These are phyloP conservation scores for Macrophomina pseudophaseolina DNA, from an alignment of 2,329 filamentous ascomycete species.

Conservation along the genomic window DNA sequence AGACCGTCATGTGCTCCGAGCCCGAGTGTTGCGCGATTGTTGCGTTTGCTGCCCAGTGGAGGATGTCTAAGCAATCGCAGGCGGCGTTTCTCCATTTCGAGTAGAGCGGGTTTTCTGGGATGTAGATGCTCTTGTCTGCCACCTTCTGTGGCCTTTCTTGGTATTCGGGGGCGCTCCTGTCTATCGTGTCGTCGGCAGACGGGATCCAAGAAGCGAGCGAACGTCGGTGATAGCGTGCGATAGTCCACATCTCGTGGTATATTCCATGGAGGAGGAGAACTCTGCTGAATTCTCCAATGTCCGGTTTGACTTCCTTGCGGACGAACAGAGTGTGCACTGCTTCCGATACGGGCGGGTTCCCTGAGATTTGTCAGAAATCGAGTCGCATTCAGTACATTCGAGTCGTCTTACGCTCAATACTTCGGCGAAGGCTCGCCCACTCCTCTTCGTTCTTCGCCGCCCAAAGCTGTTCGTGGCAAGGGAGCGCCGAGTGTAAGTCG, in stretches of 20 bases:
- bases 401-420: neutral
- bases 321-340: slow-evolving; percentile 55
- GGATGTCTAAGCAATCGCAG: slow-evolving; percentile 58
- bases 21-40: slow-evolving; percentile 56
- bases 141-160: slow-evolving; percentile 44
- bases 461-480: slow-evolving; percentile 35
- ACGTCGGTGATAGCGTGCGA: slow-evolving; percentile 51
- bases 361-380: neutral
- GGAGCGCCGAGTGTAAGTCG: slow-evolving; percentile 14
- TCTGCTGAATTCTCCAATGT: slow-evolving; percentile 56
- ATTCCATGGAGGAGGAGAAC: slow-evolving; percentile 57
- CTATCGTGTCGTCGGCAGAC: slow-evolving; percentile 28
- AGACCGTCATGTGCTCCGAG: slow-evolving; percentile 59
- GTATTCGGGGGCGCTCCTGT: slow-evolving; percentile 13
- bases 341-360: slow-evolving; percentile 43
- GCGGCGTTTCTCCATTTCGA: slow-evolving; percentile 56
- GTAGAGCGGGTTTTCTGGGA: slow-evolving; percentile 54
- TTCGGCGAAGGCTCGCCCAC: slow-evolving; percentile 30
- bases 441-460: slow-evolving; percentile 31
- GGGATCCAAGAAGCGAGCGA: slow-evolving; percentile 49
- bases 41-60: slow-evolving; percentile 64
- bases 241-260: slow-evolving; percentile 56
- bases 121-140: slow-evolving; percentile 8
- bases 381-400: too few relatives aligned
- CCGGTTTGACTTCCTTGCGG: slow-evolving; percentile 52